A percentile compares a stretch with the other conserved stretches of the same genome.
These are phyloP conservation scores for Trichoderma brevicompactum DNA, from an alignment of 2,329 filamentous ascomycete genomes.

Conservation along the genomic window DNA sequence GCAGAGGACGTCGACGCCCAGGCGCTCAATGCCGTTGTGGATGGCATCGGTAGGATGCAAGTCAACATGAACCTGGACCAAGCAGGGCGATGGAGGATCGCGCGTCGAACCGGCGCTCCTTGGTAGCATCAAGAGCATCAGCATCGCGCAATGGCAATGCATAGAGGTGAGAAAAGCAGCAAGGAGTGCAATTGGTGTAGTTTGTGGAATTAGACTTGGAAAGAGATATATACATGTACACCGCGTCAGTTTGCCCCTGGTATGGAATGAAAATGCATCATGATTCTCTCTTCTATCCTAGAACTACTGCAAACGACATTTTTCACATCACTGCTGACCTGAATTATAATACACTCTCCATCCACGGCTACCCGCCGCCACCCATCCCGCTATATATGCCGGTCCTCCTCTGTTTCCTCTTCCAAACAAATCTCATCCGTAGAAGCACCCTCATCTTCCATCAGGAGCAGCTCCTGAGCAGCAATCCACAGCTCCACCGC, in stretches of 20 bases:
- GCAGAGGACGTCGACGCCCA: conserved; percentile 37
- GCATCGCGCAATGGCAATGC: not conserved
- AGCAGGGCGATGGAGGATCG: conserved; percentile 49
- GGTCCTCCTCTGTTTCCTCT: not conserved
- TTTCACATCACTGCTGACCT: not conserved
- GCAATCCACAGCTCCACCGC: conserved; percentile 41
- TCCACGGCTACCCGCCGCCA: not conserved
- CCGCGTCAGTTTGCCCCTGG: not conserved
- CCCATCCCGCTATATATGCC: not conserved
- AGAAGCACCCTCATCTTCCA: conserved; percentile 2
- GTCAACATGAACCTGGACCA: conserved; percentile 46
- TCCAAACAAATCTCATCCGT: not conserved
- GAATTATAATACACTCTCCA: no score
- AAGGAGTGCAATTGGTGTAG: not conserved
- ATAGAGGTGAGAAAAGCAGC: not conserved
- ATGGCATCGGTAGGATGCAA: conserved; percentile 43
- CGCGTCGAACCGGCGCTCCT: conserved; percentile 32
- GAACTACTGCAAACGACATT: no score
- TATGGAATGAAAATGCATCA: no score
- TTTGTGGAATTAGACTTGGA: not conserved
- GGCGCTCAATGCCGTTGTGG: conserved; percentile 43
- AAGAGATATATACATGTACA: no score
- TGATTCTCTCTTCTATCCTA: no score
- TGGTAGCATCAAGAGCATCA: conserved; percentile 29
- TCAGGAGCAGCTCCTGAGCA: conserved; percentile 39